Evolutionary conservation across 1,284 basidiomycete genomes (phyloP).

Genomic region (Sanghuangporus baumii): DNA sequence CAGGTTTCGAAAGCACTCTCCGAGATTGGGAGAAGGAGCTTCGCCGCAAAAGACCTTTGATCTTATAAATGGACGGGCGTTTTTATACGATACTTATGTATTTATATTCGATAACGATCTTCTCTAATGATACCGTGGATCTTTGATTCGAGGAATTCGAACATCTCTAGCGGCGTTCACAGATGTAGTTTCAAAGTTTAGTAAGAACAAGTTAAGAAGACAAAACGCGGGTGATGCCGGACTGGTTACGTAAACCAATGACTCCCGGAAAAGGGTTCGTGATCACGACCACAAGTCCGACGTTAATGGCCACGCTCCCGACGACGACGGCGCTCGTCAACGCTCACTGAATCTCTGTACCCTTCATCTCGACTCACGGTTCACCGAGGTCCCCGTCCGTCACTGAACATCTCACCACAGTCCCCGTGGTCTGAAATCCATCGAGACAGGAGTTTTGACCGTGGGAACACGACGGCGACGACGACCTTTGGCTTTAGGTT

Average conservation of each 20-base stretch:
- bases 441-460: not conserved
- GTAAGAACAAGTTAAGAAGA: not conserved
- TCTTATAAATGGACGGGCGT: not conserved
- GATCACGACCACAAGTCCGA: not conserved
- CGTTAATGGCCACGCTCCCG: conserved; percentile 10
- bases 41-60: not conserved
- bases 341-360: not conserved
- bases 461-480: conserved; percentile 6
- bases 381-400: not conserved
- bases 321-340: conserved; percentile 6
- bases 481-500: not conserved
- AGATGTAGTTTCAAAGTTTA: not conserved
- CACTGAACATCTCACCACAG: not conserved
- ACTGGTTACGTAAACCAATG: not conserved
- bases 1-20: conserved; percentile 37
- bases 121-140: not conserved
- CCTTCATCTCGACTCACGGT: not conserved
- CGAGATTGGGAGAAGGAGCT: conserved; percentile 11
- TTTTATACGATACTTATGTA: not conserved
- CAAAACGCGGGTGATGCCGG: not conserved
- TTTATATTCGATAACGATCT: not conserved
- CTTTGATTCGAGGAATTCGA: too few species aligned
- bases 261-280: not conserved
- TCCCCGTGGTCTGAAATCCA: not conserved
- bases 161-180: not conserved